A percentile compares a stretch with the other conserved stretches of the same genome.
Evolutionary conservation across 2,329 filamentous ascomycete genomes (phyloP).

Genomic region (Helotiales sp.): DNA sequence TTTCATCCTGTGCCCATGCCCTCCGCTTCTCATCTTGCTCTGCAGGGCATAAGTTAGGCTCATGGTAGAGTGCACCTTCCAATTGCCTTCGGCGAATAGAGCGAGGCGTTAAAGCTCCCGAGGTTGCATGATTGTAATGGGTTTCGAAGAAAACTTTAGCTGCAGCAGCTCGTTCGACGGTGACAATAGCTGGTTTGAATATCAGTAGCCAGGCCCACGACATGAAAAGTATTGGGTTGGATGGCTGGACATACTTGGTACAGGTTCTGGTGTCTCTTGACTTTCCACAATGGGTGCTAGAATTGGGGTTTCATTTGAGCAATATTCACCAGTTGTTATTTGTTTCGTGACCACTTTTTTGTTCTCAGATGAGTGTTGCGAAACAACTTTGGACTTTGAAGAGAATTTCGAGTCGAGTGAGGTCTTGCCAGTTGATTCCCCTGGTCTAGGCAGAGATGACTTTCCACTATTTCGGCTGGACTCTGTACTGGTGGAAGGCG

Average conservation of each 20-base stretch:
- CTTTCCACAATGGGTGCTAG: slow-evolving; percentile 41
- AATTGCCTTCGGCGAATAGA: slow-evolving; percentile 65
- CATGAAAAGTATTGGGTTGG: not conserved
- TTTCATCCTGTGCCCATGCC: slow-evolving; percentile 71
- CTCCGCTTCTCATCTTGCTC: slow-evolving; percentile 60
- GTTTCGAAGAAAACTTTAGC: slow-evolving; percentile 88
- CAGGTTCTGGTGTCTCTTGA: slow-evolving; percentile 33
- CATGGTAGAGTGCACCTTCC: slow-evolving; percentile 65
- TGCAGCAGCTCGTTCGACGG: slow-evolving; percentile 78
- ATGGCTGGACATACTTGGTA: slow-evolving; percentile 36
- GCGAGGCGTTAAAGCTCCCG: slow-evolving; percentile 59
- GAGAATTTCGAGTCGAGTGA: slow-evolving; percentile 51
- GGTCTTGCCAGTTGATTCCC: slow-evolving; percentile 42
- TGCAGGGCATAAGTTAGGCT: slow-evolving; percentile 43
- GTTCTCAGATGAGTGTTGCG: slow-evolving; percentile 40
- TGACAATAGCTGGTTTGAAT: slow-evolving; percentile 47
- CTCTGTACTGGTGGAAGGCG: slow-evolving; percentile 37
- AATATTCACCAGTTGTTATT: slow-evolving; percentile 21
- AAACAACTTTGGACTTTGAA: slow-evolving; percentile 35
- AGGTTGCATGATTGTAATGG: slow-evolving; percentile 75
- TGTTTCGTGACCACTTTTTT: slow-evolving; percentile 33
- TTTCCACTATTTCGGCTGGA: slow-evolving; percentile 39
- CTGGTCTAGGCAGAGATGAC: slow-evolving; percentile 37
- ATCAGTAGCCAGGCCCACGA: not conserved
- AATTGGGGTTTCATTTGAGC: slow-evolving; percentile 31